A percentile compares a stretch with the other conserved stretches of the same genome.
phyloP scores from a whole-genome alignment of 257 asterid species.

The Solanum rostratum region DNA sequence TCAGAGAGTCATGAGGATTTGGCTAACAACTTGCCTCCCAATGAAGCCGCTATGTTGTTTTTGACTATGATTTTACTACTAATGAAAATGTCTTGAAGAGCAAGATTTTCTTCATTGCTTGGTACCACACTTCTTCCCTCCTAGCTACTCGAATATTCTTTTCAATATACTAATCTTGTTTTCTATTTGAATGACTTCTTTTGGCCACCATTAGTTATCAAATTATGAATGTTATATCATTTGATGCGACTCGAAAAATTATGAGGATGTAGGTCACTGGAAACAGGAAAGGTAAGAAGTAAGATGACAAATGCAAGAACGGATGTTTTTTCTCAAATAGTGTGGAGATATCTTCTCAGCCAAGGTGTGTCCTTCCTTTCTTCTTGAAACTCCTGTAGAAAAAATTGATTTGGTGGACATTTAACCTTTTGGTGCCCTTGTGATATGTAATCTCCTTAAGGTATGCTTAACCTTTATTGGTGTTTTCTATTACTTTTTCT shows the following conservation, averaged over 20 bases:
- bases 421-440: no score
- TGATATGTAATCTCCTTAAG: no score
- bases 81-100: slow-evolving; percentile 55
- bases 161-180: neutral
- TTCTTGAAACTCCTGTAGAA: no score
- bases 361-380: no score
- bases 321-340: no score
- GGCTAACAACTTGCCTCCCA: neutral
- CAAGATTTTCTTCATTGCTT: slow-evolving; percentile 62
- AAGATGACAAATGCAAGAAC: slow-evolving; percentile 60
- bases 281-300: slow-evolving; percentile 44
- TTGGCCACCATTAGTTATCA: neutral
- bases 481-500: no score
- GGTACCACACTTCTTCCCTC: slow-evolving; percentile 9
- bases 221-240: neutral
- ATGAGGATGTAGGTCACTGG: slow-evolving; percentile 41
- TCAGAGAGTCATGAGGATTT: no score
- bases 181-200: neutral
- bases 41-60: slow-evolving; percentile 4
- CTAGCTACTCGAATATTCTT: no score
- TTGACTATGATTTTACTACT: slow-evolving; percentile 54
- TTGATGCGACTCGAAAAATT: neutral
- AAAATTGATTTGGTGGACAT: no score
- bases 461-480: no score
- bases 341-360: no score